Evolutionary conservation across 1,284 basidiomycete species (phyloP).

Genomic region (Phlebopus sp.): DNA sequence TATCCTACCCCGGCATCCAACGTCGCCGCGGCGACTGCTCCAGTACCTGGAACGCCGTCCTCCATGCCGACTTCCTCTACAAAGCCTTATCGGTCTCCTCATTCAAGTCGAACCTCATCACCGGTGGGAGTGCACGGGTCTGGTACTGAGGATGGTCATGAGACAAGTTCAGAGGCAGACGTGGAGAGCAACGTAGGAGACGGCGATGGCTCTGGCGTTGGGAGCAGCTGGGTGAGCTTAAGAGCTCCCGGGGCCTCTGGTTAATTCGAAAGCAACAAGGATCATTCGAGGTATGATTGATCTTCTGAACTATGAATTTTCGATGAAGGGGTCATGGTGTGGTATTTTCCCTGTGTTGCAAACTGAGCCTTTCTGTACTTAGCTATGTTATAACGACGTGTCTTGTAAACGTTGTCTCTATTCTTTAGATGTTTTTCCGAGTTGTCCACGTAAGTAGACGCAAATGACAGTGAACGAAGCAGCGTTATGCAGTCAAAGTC

Average conservation of each 20-base stretch:
- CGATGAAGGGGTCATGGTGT: background rate
- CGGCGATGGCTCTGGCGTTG: conserved; percentile 36
- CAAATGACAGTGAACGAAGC: too few relatives aligned
- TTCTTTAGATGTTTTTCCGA: too few relatives aligned
- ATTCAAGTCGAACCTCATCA: background rate
- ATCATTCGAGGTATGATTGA: background rate
- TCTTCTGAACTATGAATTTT: too few relatives aligned
- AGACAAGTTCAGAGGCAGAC: conserved; percentile 58
- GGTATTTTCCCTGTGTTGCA: background rate
- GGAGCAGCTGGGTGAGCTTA: conserved; percentile 69
- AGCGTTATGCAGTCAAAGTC: too few relatives aligned
- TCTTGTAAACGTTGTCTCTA: too few relatives aligned
- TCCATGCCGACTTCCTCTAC: conserved; percentile 1
- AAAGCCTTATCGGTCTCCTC: conserved; percentile 9
- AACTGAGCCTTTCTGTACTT: background rate
- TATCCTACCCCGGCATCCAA: conserved; percentile 21
- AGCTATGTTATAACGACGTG: too few relatives aligned
- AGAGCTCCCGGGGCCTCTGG: conserved; percentile 21
- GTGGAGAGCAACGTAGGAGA: conserved; percentile 61
- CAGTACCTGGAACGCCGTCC: background rate
- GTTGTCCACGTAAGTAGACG: too few relatives aligned
- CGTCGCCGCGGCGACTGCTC: conserved; percentile 16
- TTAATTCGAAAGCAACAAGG: conserved; percentile 10
- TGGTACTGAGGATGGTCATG: conserved; percentile 26
- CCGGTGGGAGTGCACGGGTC: conserved; percentile 8